These are phyloP conservation scores for Colletotrichum sp. DNA, from an alignment of 2,329 filamentous ascomycete genomes.

Conservation along the genomic window DNA sequence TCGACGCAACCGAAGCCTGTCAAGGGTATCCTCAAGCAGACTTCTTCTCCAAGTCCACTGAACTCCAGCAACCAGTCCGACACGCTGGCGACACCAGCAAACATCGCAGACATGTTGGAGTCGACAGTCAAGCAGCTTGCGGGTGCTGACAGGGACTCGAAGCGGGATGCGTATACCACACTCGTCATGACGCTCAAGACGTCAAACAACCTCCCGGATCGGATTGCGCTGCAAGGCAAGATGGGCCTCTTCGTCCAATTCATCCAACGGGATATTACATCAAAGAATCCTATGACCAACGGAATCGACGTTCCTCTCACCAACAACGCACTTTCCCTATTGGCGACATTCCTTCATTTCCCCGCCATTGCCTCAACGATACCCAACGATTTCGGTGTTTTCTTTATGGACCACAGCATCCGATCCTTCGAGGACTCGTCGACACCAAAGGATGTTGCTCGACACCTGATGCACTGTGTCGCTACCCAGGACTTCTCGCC, in stretches of 20 bases:
- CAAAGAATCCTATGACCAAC: conserved; percentile 58
- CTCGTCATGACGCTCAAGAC: conserved; percentile 78
- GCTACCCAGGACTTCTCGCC: conserved; percentile 79
- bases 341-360: conserved; percentile 79
- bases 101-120: conserved; percentile 81
- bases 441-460: conserved; percentile 77
- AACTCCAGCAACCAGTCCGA: conserved; percentile 40
- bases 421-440: conserved; percentile 71
- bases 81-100: conserved; percentile 47
- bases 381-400: conserved; percentile 78
- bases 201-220: conserved; percentile 82
- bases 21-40: conserved; percentile 81
- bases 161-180: conserved; percentile 86
- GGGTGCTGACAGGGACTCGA: conserved; percentile 72
- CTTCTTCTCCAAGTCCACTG: conserved; percentile 52
- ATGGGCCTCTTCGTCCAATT: conserved; percentile 81
- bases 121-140: conserved; percentile 84
- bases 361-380: conserved; percentile 73
- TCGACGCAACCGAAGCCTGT: conserved; percentile 50
- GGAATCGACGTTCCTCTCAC: conserved; percentile 71
- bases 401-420: conserved; percentile 83
- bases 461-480: conserved; percentile 81
- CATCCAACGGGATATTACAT: conserved; percentile 80
- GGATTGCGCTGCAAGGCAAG: conserved; percentile 74
- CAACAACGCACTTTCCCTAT: conserved; percentile 78